Base-by-base conservation (phyloP, 768 basidiomycete genomes). In the Tricholoma terreum region DNA sequence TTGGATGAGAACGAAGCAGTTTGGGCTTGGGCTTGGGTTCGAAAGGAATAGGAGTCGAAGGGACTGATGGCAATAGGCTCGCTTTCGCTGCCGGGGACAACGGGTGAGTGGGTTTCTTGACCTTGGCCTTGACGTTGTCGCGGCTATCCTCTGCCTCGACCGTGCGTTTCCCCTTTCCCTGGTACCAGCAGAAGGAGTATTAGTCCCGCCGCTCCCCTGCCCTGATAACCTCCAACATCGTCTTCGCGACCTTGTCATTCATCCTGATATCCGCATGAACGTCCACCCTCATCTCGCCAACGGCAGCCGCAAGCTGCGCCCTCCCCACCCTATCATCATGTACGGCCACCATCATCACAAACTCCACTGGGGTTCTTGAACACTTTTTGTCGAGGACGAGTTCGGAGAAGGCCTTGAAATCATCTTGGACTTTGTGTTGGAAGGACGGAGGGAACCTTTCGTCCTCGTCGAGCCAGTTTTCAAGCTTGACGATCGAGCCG, bases 181-280 rank as follows among this genome's bases (percentile, higher is more conserved):
- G 10, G 31, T 10, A 5, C 31, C 31, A 33, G 31, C 31, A 10
- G 31, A 33, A 33, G 31, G 31, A 33, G 31, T 33, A 33, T 33
- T 33, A 5, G 10, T 6, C 31, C 31, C 31, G 10, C 31, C 10
- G n/a, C n/a, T n/a, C n/a, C 24, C 24, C 54, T 0, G 68, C 70
- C 46, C 67, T 65, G 52, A 90, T 75, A 60, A 83, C 87, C 8
- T 76, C 75, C 7, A 83, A 64, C 71, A 90, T 70, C 5, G 79
- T 77, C 71, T 77, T 83, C 61, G 78, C 66, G 17, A 88, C 83
- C 6, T 80, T 74, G 1, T 64, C 61, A 58, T 92, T 92, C 75
- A 83, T 76, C 54, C 89, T 77, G 30, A 92, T 81, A 68, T 92
- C 90, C 19, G 75, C 68, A 62, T 90, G 85, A 30, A 68, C 68